A percentile compares a stretch with the other conserved stretches of the same genome.
Conservation (phyloP, 2,329 filamentous ascomycete genomes). For the Cordyceps javanica region DNA sequence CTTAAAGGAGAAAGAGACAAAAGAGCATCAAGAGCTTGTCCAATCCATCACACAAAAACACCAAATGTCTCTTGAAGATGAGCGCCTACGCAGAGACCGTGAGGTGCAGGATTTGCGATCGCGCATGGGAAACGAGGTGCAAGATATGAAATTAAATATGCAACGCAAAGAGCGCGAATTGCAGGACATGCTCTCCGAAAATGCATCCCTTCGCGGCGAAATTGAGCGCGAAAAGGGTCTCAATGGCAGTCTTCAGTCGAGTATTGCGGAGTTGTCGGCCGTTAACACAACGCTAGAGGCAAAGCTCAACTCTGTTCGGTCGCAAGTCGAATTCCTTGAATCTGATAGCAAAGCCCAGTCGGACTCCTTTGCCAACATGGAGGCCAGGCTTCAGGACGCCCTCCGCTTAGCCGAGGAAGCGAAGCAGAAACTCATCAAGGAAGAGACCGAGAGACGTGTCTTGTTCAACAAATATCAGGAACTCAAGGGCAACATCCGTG, state of each 20-base stretch:
- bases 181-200: constrained; percentile 37
- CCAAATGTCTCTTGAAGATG: constrained; percentile 59
- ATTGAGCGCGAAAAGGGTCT: constrained; percentile 58
- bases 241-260: constrained; percentile 47
- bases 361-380: constrained; percentile 75
- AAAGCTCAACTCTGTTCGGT: constrained; percentile 67
- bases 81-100: constrained; percentile 49
- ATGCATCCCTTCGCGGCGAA: constrained; percentile 42
- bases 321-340: constrained; percentile 83
- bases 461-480: constrained; percentile 98
- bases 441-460: constrained; percentile 84
- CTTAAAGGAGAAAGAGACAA: constrained; percentile 39
- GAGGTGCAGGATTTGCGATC: constrained; percentile 61
- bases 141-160: constrained; percentile 41
- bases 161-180: constrained; percentile 50
- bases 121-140: constrained; percentile 44
- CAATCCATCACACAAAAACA: constrained; percentile 57
- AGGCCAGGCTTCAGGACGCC: constrained; percentile 73
- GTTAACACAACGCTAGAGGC: constrained; percentile 65
- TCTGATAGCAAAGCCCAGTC: constrained; percentile 87
- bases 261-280: constrained; percentile 51
- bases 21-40: constrained; percentile 61
- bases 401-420: constrained; percentile 61
- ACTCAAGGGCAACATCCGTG: constrained; percentile 94
- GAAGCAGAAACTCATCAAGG: constrained; percentile 77